Base-by-base conservation (phyloP, 2,329 filamentous ascomycete species). In the Xylaria sp. region DNA sequence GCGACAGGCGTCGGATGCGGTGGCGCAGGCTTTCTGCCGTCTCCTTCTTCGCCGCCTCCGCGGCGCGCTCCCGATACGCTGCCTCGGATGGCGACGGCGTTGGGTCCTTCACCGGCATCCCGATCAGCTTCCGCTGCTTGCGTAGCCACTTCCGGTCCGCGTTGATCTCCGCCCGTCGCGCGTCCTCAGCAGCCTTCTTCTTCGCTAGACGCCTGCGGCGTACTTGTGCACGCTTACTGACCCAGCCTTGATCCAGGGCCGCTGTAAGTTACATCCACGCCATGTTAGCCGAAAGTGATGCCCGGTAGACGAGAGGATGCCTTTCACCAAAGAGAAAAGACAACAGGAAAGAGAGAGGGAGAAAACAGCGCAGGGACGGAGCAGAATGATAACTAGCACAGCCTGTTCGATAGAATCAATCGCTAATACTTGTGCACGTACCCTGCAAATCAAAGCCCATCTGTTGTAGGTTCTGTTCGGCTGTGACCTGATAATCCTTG, bases 1-100 rank as follows among this genome's bases (percentile, higher is more conserved):
- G 40, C 33, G 64, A 65, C 23, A 43, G 46, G 37, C 67, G 67
- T 38, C 54, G 63, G 27, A 68, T 35, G 37, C 61, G 66, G 17
- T 63, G 59, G n/a, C 54, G 54, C n/a, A 68, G 64, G 0, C 44
- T 47, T 1, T 49, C 19, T 13, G 29, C 54, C 35, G 40, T 52
- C 23, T 51, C 33, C 7, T 58, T 15, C 25, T 53, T 49, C 21
- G 27, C 41, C 4, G 47, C 38, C 1, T 23, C 21, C 3, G 31
- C 33, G 9, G 48, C 46, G 8, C 46, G 49, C n/a, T 47, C 51
- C 21, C 6, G 10, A 8, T 53, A 56, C 10, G 52, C 58, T 6
- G 29, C 57, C 52, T 65, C 52, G 13, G 60, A 59, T 11, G 27
- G 37, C 23, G 60, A 52, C 40, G 58, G 60, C 23, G 63, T 61